Evolutionary conservation across 768 basidiomycete species (phyloP), one percentile per base, ranked within the genome.

Genomic region (Tylopilus plumbeoviolaceoides): DNA sequence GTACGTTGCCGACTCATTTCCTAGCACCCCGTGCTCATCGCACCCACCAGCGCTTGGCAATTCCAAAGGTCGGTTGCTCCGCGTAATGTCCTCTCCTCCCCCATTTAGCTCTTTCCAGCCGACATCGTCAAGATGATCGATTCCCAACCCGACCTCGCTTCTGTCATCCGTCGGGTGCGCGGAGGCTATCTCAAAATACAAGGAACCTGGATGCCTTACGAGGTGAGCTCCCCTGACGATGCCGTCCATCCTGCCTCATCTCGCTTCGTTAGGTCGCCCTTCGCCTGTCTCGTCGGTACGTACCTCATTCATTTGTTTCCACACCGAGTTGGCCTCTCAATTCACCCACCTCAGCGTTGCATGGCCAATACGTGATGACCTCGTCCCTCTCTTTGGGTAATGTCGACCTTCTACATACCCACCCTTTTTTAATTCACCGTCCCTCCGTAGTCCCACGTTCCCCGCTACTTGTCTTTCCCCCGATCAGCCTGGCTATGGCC

Each of bases 81-180:
- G 48, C 57, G 33, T 51, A 42, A 48, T 50, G 33, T 51, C 55
- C 48, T 4, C 20, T 25, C 35, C 42, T 50, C 52, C 54, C 46
- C 50, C 61, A 56, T 52, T 60, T 54, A 62, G 48, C 53, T 50
- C 65, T 51, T 43, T 49, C 41, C 65, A 92, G 91, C 91, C 62
- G 91, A 94, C 74, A 91, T 94, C 50, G 89, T 93, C 43, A 91
- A 89, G 68, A 92, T 94, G 81, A 83, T 94, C 62, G 91, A 94
- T 73, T 89, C 88, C 3, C 89, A 92, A 61, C 91, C 91, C 48
- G 90, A 92, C 72, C 75, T 94, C 35, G 89, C 89, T 25, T 77
- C 84, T 30, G 82, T 87, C 59, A 83, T 92, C 63, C 84, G 91
- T 52, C 80, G 90, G 54, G 90, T 94, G 30, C 83, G 89, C 43